Evolutionary conservation across 192 early-diverging fungal species (phyloP).

Genomic region (Spizellomyces sp.): DNA sequence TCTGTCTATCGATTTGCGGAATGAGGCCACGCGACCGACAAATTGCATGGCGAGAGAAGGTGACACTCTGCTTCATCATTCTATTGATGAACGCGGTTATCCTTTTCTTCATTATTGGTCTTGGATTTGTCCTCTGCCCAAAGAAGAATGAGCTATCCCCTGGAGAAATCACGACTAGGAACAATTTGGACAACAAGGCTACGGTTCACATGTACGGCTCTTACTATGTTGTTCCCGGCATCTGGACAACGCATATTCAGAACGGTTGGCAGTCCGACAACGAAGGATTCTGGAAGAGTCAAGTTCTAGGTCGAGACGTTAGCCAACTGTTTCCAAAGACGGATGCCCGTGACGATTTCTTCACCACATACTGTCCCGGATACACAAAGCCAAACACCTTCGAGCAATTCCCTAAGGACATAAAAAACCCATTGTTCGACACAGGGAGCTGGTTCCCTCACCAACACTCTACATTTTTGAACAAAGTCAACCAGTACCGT

Average conservation of each 20-base stretch:
- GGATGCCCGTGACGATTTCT: slow-evolving; percentile 25
- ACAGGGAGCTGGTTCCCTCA: not conserved
- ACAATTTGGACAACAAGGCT: slow-evolving; percentile 27
- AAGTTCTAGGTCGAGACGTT: slow-evolving; percentile 48
- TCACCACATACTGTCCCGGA: slow-evolving; percentile 36
- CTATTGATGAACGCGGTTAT: slow-evolving; percentile 77
- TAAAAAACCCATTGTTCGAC: slow-evolving; percentile 1
- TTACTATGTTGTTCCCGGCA: slow-evolving; percentile 44
- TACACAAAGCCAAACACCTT: slow-evolving; percentile 40
- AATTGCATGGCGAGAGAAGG: slow-evolving; percentile 98
- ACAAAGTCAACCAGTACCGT: slow-evolving; percentile 14
- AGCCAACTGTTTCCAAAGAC: slow-evolving; percentile 45
- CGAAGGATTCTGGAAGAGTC: slow-evolving; percentile 35
- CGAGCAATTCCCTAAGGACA: slow-evolving; percentile 17
- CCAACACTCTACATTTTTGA: slow-evolving; percentile 26
- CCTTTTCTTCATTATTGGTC: slow-evolving; percentile 76
- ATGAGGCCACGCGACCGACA: slow-evolving; percentile 80
- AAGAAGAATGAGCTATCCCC: slow-evolving; percentile 58
- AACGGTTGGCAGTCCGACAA: not conserved
- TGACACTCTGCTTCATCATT: slow-evolving; percentile 90
- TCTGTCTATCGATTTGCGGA: slow-evolving; percentile 69
- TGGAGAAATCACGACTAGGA: slow-evolving; percentile 44
- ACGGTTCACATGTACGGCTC: slow-evolving; percentile 52
- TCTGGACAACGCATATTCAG: not conserved
- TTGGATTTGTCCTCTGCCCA: slow-evolving; percentile 78